Percentiles rank a stretch among this genome's conserved stretches.
Conservation (phyloP, 257 asterid species). For the Craterostigma plantagineum region DNA sequence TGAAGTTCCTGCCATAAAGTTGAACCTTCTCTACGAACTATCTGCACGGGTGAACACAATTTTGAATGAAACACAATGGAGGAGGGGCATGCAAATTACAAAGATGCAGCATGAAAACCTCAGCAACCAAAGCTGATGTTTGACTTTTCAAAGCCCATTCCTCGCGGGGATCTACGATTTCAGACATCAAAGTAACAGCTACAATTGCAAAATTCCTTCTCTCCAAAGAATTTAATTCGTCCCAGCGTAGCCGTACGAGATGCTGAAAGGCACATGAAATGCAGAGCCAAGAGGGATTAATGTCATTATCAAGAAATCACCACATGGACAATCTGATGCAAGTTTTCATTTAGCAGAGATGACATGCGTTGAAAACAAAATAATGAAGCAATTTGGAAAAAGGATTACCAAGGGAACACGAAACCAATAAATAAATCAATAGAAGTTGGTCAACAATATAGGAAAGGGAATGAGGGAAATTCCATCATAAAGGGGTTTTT, state of each 20-base stretch:
- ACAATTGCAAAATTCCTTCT: slow-evolving; percentile 60
- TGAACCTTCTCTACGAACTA: slow-evolving; percentile 82
- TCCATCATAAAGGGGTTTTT: too few species aligned
- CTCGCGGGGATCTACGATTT: slow-evolving; percentile 61
- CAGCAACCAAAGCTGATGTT: slow-evolving; percentile 94
- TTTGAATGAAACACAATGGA: not conserved
- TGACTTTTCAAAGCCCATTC: slow-evolving; percentile 99
- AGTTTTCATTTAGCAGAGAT: too few species aligned
- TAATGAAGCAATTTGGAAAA: too few species aligned
- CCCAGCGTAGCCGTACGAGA: slow-evolving; percentile 94
- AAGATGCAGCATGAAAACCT: slow-evolving; percentile 32
- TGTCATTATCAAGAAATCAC: not conserved
- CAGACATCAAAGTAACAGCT: slow-evolving; percentile 79
- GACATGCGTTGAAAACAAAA: too few species aligned
- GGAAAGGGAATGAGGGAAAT: too few species aligned
- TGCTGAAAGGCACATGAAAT: slow-evolving; percentile 31
- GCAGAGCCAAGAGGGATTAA: slow-evolving; percentile 5
- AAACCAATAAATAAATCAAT: too few species aligned
- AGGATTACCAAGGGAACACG: too few species aligned
- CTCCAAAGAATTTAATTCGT: slow-evolving; percentile 47
- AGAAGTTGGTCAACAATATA: too few species aligned
- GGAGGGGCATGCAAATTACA: slow-evolving; percentile 4
- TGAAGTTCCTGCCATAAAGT: slow-evolving; percentile 73
- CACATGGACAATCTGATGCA: slow-evolving; percentile 1
- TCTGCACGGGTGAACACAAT: slow-evolving; percentile 22